phyloP scores from a whole-genome alignment of 1,284 basidiomycete species.

The Cutaneotrichosporon sp. region DNA sequence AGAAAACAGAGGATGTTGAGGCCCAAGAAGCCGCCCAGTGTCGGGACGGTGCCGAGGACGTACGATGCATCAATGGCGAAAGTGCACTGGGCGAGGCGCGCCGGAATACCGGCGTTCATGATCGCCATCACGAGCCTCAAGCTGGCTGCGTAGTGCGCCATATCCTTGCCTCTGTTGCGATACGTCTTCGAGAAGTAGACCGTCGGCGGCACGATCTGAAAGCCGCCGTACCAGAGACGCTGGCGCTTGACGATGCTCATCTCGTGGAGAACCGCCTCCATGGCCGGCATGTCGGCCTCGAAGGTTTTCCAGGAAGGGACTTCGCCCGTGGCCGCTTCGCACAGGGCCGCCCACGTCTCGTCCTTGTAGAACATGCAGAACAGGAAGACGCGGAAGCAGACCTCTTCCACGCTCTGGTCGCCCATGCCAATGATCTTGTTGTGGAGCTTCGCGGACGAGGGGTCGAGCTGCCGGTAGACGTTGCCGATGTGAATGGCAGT shows the following conservation, averaged over 20 bases:
- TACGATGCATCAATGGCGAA: conserved; percentile 36
- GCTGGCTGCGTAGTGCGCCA: conserved; percentile 32
- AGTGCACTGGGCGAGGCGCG: conserved; percentile 19
- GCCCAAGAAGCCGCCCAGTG: conserved; percentile 35
- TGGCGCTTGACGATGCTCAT: conserved; percentile 23
- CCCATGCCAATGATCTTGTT: conserved; percentile 27
- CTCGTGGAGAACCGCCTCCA: conserved; percentile 29
- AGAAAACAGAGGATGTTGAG: conserved; percentile 32
- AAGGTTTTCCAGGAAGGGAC: conserved; percentile 27
- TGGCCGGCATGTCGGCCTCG: conserved; percentile 20
- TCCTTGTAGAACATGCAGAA: conserved; percentile 34
- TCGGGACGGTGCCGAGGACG: conserved; percentile 32
- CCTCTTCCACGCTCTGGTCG: conserved; percentile 32
- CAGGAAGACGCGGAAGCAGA: conserved; percentile 40
- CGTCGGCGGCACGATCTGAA: conserved; percentile 42
- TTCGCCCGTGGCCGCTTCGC: conserved; percentile 24
- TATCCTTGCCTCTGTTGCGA: conserved; percentile 13
- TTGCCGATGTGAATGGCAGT: conserved; percentile 30
- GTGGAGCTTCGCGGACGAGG: conserved; percentile 15
- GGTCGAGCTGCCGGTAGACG: conserved; percentile 37
- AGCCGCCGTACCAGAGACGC: conserved; percentile 32
- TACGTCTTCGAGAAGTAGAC: conserved; percentile 26
- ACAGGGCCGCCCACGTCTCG: conserved; percentile 29
- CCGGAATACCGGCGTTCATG: conserved; percentile 32
- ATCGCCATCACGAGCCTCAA: conserved; percentile 33